Base-by-base conservation (phyloP, 2,329 filamentous ascomycete genomes). In the Fusarium napiforme region DNA sequence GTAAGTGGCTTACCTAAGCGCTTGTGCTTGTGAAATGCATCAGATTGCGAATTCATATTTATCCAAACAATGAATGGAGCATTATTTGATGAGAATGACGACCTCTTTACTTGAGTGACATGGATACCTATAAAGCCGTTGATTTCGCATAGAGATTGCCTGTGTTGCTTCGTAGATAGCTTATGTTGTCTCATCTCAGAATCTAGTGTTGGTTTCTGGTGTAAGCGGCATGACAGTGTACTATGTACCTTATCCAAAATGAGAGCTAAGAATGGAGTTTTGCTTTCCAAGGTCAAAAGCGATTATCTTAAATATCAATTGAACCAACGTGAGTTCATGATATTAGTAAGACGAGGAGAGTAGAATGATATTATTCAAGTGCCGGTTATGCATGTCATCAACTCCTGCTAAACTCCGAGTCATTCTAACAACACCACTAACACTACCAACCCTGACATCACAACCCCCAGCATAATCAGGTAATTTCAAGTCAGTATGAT, bases 1-100 rank as follows among this genome's bases (percentile, higher is more conserved):
- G n/a, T n/a, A n/a, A 2, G 3, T 2, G 12, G 64, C 56, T 76
- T 73, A 76, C 70, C 63, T 77, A 76, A 76, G 72, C 74, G 14
- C 55, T 55, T 64, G 43, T 28, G 49, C 34, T 42, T 16, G 9
- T 42, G 19, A 46, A 42, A 37, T 16, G 26, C 50, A 53, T 36
- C 15, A 28, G 21, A 28, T 49, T 55, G 52, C 15, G 16, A 39
- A 57, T 71, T 26, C 37, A 21, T 46, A 30, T 36, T 15, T 57
- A 23, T 34, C 4, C n/a, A 46, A 50, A 23, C n/a, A 47, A 36
- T 14, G 9, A 4, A 32, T 15, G 9, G 30, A 53, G 15, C 7
- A 26, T n/a, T 23, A 43, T 30, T 55, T n/a, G 40, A 16, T 19
- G 12, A 39, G 4, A 16, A 23, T 2, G 15, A 40, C 14, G 30